Conservation (phyloP, 495 filamentous ascomycete species). For the Penicillium malachiteum region DNA sequence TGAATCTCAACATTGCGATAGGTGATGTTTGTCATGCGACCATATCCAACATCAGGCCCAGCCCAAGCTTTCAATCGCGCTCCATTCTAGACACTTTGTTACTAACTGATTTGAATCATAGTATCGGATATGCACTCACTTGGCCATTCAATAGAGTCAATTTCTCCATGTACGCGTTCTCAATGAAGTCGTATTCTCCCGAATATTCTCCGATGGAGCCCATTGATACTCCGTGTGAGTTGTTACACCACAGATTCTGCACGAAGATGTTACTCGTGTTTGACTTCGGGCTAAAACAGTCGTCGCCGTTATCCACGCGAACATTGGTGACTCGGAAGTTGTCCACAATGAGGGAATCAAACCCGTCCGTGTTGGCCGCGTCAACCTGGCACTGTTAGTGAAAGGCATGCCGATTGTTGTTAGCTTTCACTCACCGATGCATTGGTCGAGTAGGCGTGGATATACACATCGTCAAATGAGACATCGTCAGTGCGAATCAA, state of each 20-base stretch:
- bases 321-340: constrained; percentile 49
- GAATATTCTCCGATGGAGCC: constrained; percentile 57
- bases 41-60: constrained; percentile 52
- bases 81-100: constrained; percentile 41
- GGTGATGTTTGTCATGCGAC: constrained; percentile 58
- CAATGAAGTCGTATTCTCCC: constrained; percentile 51
- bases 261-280: constrained; percentile 58
- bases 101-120: background rate
- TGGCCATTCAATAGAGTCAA: constrained; percentile 54
- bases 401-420: background rate
- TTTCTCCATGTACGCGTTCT: constrained; percentile 56
- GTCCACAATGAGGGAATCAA: constrained; percentile 52
- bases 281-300: constrained; percentile 60
- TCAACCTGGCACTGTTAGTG: constrained; percentile 24
- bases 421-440: constrained; percentile 27
- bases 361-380: constrained; percentile 60
- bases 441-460: constrained; percentile 55
- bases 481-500: constrained; percentile 53
- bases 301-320: constrained; percentile 54
- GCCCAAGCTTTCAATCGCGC: constrained; percentile 58
- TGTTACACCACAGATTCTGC: constrained; percentile 58
- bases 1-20: constrained; percentile 56
- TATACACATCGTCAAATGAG: constrained; percentile 51
- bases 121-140: constrained; percentile 15
- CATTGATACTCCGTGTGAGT: constrained; percentile 57